Evolutionary conservation across 805 yeast species (phyloP).

Genomic region (Kuraishia ogatae): DNA sequence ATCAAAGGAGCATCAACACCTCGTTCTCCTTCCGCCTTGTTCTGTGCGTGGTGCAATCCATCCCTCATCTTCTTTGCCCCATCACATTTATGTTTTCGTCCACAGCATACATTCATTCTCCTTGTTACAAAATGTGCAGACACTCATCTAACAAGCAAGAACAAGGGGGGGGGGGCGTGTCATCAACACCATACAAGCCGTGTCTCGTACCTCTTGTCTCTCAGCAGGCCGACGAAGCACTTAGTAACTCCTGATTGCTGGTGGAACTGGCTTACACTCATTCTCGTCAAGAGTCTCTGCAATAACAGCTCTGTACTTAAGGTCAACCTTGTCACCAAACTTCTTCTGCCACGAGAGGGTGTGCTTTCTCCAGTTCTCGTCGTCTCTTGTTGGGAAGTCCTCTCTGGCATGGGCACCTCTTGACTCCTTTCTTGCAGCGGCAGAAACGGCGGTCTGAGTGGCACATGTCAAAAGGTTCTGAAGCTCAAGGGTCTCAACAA

Average conservation of each 20-base stretch:
- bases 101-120: too few relatives aligned
- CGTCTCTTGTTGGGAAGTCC: conserved; percentile 94
- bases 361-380: conserved; percentile 96
- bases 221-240: too few relatives aligned
- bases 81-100: too few relatives aligned
- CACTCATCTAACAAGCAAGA: too few relatives aligned
- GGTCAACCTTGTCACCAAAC: conserved; percentile 60
- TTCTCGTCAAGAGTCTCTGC: conserved; percentile 77
- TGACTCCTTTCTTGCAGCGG: conserved; percentile 92
- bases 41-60: too few relatives aligned
- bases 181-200: too few relatives aligned
- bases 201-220: too few relatives aligned
- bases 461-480: conserved; percentile 97
- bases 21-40: too few relatives aligned
- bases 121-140: too few relatives aligned
- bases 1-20: conserved; percentile 1
- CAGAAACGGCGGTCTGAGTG: conserved; percentile 87
- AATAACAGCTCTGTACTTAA: conserved; percentile 83
- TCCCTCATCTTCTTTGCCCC: too few relatives aligned
- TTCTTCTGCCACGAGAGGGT: conserved; percentile 82
- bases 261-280: conserved; percentile 95
- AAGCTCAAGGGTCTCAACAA: conserved; percentile 91
- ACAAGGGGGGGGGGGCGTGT: too few relatives aligned
- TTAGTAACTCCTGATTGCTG: conserved; percentile 90
- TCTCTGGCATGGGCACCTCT: conserved; percentile 99